phyloP scores from a whole-genome alignment of 768 basidiomycete genomes.

The Sistotremastrum suecicum region DNA sequence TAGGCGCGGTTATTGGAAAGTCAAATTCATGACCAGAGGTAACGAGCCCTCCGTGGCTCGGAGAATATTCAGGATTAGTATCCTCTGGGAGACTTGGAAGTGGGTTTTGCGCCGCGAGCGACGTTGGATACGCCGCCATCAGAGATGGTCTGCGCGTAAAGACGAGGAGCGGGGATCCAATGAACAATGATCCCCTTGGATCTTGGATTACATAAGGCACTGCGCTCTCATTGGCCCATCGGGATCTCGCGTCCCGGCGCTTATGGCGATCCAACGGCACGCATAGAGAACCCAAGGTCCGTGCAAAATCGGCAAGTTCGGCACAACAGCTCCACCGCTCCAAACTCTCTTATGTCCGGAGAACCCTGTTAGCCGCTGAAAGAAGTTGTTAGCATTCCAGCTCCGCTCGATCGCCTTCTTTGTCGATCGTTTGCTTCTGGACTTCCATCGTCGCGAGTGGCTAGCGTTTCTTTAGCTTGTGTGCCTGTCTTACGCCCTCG shows the following conservation, averaged over 20 bases:
- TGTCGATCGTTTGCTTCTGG: too few species aligned
- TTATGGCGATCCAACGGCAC: background rate
- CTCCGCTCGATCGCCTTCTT: too few species aligned
- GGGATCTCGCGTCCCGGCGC: background rate
- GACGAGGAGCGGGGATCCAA: background rate
- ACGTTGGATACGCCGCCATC: conserved; percentile 37
- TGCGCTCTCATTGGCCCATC: background rate
- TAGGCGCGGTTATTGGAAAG: conserved; percentile 34
- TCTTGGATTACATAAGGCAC: too few species aligned
- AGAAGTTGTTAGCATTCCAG: too few species aligned
- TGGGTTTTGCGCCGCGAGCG: conserved; percentile 24
- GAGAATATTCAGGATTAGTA: conserved; percentile 23
- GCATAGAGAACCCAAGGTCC: too few species aligned
- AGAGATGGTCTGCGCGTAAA: background rate
- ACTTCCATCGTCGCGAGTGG: too few species aligned
- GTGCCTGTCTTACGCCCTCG: too few species aligned
- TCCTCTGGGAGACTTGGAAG: conserved; percentile 40
- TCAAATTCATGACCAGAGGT: conserved; percentile 52
- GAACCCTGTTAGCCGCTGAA: too few species aligned
- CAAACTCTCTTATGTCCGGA: too few species aligned
- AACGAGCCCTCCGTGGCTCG: conserved; percentile 41
- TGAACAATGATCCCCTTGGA: conserved; percentile 1
- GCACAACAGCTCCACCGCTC: too few species aligned
- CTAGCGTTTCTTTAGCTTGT: too few species aligned
- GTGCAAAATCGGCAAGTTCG: too few species aligned